Conservation (phyloP, 2,329 filamentous ascomycete species). For the Fusarium stilboides region DNA sequence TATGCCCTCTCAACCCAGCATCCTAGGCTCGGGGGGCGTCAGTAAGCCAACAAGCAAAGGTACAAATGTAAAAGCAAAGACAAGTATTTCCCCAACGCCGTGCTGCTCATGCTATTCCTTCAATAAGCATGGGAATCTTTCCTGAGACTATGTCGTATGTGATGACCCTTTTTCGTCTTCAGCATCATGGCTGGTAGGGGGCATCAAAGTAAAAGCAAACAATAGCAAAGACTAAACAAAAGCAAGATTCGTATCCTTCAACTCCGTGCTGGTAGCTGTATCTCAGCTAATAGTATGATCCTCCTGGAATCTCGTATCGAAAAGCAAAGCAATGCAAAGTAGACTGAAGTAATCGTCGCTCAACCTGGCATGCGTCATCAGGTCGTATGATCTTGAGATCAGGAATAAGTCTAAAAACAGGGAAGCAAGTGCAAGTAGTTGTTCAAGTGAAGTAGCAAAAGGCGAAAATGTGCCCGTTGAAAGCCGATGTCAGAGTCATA, state of each 20-base stretch:
- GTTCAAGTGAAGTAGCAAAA: too few species aligned
- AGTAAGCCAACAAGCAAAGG: slow-evolving; percentile 1
- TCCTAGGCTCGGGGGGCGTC: neutral
- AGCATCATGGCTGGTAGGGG: neutral
- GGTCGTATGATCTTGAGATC: neutral
- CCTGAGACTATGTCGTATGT: neutral
- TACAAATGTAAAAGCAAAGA: neutral
- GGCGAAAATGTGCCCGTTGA: neutral
- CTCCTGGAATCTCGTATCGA: neutral
- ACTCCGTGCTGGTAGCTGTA: neutral
- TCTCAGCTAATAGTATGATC: neutral
- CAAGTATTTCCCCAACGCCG: neutral
- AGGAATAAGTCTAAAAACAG: neutral
- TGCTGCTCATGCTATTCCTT: neutral
- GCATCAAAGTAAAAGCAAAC: neutral
- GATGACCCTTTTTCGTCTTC: neutral
- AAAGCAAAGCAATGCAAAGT: neutral
- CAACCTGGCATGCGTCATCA: neutral
- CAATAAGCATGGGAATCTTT: neutral
- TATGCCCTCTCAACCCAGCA: neutral
- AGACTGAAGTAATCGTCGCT: neutral
- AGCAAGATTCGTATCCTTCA: neutral
- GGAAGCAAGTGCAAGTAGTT: neutral
- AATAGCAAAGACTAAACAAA: neutral
- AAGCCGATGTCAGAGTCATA: neutral